A percentile compares a stretch with the other conserved stretches of the same genome.
phyloP scores from a whole-genome alignment of 371 early-diverging fungal genomes.

The Phascolomyces articulosus region DNA sequence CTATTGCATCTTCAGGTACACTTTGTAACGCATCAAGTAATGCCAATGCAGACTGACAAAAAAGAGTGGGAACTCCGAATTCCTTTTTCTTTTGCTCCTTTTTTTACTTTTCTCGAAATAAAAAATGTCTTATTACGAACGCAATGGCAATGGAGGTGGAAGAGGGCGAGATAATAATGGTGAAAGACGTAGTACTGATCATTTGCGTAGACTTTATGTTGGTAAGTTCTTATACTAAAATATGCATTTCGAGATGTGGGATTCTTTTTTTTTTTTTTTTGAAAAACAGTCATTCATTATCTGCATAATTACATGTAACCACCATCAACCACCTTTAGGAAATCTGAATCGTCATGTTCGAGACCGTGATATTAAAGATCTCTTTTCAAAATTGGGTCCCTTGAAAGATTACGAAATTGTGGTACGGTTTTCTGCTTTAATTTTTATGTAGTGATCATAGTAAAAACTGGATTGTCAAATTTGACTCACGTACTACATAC shows the following conservation, averaged over 20 bases:
- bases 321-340: slow-evolving; percentile 14
- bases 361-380: slow-evolving; percentile 37
- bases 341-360: slow-evolving; percentile 41
- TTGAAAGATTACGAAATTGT: slow-evolving; percentile 13
- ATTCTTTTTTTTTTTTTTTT: neutral
- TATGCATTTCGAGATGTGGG: too few relatives aligned
- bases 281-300: neutral
- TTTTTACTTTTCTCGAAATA: neutral
- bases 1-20: too few relatives aligned
- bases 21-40: too few relatives aligned
- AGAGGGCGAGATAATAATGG: slow-evolving; percentile 6
- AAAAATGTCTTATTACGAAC: neutral
- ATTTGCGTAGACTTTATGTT: slow-evolving; percentile 40
- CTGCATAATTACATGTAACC: too few relatives aligned
- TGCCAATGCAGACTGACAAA: too few relatives aligned
- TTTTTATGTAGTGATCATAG: neutral
- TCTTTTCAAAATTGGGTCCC: slow-evolving; percentile 32
- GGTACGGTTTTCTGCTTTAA: slow-evolving; percentile 11
- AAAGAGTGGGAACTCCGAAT: too few relatives aligned
- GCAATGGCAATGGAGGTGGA: too few relatives aligned
- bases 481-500: neutral
- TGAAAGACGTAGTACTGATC: slow-evolving; percentile 16
- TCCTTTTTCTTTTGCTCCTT: neutral
- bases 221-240: slow-evolving; percentile 22
- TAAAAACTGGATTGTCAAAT: neutral